phyloP scores from a whole-genome alignment of 164 flowering plant species.

The Umbilicus rupestris region DNA sequence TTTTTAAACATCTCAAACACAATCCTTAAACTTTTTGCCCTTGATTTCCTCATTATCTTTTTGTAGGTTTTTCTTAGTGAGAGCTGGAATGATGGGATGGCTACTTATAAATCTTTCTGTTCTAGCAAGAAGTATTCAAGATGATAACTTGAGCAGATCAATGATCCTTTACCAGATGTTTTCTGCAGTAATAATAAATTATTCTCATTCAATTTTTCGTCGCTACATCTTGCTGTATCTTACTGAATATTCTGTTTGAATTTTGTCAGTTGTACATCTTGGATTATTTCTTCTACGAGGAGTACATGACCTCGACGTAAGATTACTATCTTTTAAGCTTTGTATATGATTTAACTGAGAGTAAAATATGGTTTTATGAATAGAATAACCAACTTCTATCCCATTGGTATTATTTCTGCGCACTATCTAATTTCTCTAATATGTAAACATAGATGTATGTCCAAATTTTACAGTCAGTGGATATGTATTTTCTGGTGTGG shows the following conservation, averaged over 20 bases:
- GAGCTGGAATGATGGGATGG: conserved; percentile 99
- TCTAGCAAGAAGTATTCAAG: conserved; percentile 58
- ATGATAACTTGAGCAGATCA: conserved; percentile 42
- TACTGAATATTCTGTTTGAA: conserved; percentile 12
- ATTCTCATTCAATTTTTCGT: not conserved
- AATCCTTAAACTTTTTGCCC: not conserved
- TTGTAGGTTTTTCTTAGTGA: conserved; percentile 89
- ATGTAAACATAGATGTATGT: too few species aligned
- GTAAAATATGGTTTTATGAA: not conserved
- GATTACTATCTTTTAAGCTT: conserved; percentile 16
- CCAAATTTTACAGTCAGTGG: not conserved
- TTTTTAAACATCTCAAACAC: not conserved
- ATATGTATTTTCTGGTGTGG: not conserved
- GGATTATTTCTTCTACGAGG: conserved; percentile 84
- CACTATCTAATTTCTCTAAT: not conserved
- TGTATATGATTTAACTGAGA: not conserved
- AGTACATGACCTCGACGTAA: conserved; percentile 99
- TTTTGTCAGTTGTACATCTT: conserved; percentile 63
- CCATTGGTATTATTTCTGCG: not conserved
- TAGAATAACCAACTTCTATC: not conserved
- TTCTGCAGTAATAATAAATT: conserved; percentile 42
- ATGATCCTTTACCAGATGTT: conserved; percentile 87
- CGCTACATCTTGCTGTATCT: not conserved
- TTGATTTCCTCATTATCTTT: conserved; percentile 10
- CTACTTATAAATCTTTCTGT: conserved; percentile 87